phyloP scores from a whole-genome alignment of 83 land plant genomes.

The Diphasiastrum complanatum region DNA sequence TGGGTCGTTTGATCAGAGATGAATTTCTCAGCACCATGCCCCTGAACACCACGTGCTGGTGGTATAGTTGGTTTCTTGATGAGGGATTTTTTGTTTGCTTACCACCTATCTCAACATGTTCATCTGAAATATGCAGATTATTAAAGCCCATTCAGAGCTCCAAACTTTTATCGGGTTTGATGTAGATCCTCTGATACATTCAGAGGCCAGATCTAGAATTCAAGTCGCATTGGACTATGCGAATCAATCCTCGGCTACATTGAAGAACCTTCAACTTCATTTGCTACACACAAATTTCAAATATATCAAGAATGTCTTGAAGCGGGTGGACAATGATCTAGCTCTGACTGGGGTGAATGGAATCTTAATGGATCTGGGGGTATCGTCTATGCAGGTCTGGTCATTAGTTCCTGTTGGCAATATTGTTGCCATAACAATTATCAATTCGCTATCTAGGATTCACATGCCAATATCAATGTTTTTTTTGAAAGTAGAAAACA shows the following conservation, averaged over 20 bases:
- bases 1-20: too few relatives aligned
- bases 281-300: constrained; percentile 51
- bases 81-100: too few relatives aligned
- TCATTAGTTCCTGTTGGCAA: too few relatives aligned
- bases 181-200: constrained; percentile 76
- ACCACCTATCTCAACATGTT: too few relatives aligned
- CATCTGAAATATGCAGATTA: constrained; percentile 43
- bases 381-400: constrained; percentile 97
- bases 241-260: not conserved
- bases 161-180: constrained; percentile 68
- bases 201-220: constrained; percentile 45
- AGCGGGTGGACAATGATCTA: constrained; percentile 37
- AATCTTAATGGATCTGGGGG: constrained; percentile 90
- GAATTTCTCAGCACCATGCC: too few relatives aligned
- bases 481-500: too few relatives aligned
- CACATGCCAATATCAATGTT: not conserved
- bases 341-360: constrained; percentile 65
- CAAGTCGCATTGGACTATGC: constrained; percentile 19
- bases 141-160: constrained; percentile 70
- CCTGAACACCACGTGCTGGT: too few relatives aligned
- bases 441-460: too few relatives aligned
- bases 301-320: constrained; percentile 45
- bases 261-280: constrained; percentile 31
- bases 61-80: too few relatives aligned
- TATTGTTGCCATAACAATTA: too few relatives aligned